Evolutionary conservation across 2,329 filamentous ascomycete species (phyloP).

Genomic region (Leptosphaerulina australis): DNA sequence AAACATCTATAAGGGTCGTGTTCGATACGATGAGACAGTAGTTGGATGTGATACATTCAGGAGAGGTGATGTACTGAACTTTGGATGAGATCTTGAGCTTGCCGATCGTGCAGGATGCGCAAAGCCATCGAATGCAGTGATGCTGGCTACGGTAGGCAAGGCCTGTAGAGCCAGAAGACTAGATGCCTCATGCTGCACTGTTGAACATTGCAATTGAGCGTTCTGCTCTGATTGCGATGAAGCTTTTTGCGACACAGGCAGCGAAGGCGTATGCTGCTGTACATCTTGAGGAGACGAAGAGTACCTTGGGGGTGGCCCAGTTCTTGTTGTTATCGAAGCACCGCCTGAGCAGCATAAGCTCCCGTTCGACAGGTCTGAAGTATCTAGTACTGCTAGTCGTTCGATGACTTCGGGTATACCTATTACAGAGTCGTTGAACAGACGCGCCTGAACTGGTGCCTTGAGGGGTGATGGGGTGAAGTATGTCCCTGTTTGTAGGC

Average conservation of each 20-base stretch:
- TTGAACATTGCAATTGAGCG: background rate
- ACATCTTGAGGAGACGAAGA: background rate
- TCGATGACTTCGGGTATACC: background rate
- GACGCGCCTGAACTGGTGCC: constrained; percentile 6
- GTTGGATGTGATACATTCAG: constrained; percentile 5
- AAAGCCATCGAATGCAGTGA: constrained; percentile 7
- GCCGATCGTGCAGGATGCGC: constrained; percentile 9
- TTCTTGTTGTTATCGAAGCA: constrained; percentile 5
- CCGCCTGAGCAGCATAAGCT: constrained; percentile 12
- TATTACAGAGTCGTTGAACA: background rate
- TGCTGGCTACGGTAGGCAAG: background rate
- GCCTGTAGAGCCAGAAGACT: constrained; percentile 1
- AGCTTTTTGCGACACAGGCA: background rate
- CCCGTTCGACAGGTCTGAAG: background rate
- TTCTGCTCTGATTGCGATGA: background rate
- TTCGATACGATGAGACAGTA: background rate
- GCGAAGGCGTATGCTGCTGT: background rate
- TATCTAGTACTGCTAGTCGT: constrained; percentile 1
- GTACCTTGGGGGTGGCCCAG: background rate
- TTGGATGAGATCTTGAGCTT: constrained; percentile 10
- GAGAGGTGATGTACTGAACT: constrained; percentile 16
- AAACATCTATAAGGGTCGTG: too few species aligned
- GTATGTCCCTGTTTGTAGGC: constrained; percentile 7
- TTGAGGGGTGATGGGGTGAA: constrained; percentile 6
- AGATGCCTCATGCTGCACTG: background rate